Conservation (phyloP, 2,329 filamentous ascomycete species). For the Aspergillus viridinutans region DNA sequence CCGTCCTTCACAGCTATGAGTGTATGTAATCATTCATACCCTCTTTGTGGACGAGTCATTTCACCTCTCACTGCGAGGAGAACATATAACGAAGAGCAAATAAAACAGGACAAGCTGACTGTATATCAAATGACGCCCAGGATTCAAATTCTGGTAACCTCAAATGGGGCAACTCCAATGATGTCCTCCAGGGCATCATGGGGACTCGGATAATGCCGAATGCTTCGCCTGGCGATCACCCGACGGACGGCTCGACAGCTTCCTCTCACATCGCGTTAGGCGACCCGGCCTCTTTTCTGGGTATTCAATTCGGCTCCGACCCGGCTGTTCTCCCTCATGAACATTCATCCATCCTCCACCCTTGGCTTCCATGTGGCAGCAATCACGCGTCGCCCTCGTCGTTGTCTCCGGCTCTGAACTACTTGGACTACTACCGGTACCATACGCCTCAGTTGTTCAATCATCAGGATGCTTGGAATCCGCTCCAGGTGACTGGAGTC, state of each 20-base stretch:
- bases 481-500: conserved; percentile 27
- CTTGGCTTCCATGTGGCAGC: conserved; percentile 14
- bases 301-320: conserved; percentile 23
- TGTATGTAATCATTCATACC: conserved; percentile 10
- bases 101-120: neutral
- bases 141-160: conserved; percentile 7
- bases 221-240: conserved; percentile 9
- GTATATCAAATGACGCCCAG: conserved; percentile 3
- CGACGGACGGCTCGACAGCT: conserved; percentile 7
- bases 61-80: neutral
- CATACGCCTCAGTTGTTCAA: conserved; percentile 14
- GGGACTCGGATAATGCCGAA: conserved; percentile 9
- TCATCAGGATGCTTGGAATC: conserved; percentile 31
- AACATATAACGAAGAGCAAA: neutral
- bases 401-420: conserved; percentile 15
- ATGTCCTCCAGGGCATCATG: conserved; percentile 34
- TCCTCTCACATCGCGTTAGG: conserved; percentile 15
- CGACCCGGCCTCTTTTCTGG: conserved; percentile 22
- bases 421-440: conserved; percentile 21
- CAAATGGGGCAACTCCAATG: conserved; percentile 21
- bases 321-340: conserved; percentile 16
- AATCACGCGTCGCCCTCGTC: conserved; percentile 8
- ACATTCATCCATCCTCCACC: conserved; percentile 17
- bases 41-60: neutral
- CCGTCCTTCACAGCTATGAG: conserved; percentile 7